Percentiles rank a stretch among this genome's conserved stretches.
Evolutionary conservation across 2,329 filamentous ascomycete genomes (phyloP).

Genomic region (Beauveria sp.): DNA sequence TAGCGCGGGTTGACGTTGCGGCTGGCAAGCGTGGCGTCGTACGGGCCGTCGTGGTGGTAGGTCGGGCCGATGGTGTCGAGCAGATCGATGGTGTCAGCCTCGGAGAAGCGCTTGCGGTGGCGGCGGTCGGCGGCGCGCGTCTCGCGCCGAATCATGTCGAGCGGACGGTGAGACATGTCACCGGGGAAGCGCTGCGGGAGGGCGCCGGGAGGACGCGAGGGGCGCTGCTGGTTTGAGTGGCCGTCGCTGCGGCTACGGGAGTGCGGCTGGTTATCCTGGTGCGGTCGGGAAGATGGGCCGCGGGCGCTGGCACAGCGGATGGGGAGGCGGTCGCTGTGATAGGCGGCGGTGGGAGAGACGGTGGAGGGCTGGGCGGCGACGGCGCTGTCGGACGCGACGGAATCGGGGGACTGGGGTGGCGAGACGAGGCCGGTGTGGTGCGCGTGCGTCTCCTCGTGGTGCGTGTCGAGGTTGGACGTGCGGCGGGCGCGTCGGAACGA

Average conservation of each 20-base stretch:
- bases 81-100: conserved; percentile 71
- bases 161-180: conserved; percentile 57
- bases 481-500: conserved; percentile 15
- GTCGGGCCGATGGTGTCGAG: conserved; percentile 61
- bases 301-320: conserved; percentile 17
- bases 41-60: conserved; percentile 89
- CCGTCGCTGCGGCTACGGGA: conserved; percentile 9
- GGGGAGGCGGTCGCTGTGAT: conserved; percentile 20
- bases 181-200: conserved; percentile 41
- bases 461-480: conserved; percentile 14
- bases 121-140: conserved; percentile 58
- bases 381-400: conserved; percentile 17
- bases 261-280: background rate
- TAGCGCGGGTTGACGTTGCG: conserved; percentile 57
- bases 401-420: conserved; percentile 10
- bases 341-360: conserved; percentile 19
- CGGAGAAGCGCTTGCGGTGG: conserved; percentile 56
- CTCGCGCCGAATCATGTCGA: conserved; percentile 59
- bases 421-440: conserved; percentile 15
- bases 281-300: background rate
- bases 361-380: conserved; percentile 1
- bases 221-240: background rate
- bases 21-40: conserved; percentile 70
- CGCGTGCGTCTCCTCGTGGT: conserved; percentile 10
- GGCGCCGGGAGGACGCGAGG: background rate